A percentile compares a stretch with the other conserved stretches of the same genome.
Conservation (phyloP, 2,329 filamentous ascomycete genomes). For the Plectosphaerella plurivora region DNA sequence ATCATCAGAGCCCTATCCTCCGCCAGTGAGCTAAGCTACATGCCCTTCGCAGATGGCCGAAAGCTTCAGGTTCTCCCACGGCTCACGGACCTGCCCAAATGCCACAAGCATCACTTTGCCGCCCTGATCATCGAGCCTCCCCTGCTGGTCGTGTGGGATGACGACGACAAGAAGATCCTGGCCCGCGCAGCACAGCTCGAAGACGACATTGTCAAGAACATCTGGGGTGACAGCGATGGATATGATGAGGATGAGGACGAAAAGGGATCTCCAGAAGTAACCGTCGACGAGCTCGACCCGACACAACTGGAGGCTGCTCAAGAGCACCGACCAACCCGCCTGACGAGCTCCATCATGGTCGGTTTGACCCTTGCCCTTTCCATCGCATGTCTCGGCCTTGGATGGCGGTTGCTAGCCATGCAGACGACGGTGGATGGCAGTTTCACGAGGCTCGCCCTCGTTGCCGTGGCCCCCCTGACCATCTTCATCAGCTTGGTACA, state of each 20-base stretch:
- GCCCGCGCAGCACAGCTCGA: constrained; percentile 48
- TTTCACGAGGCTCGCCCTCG: constrained; percentile 50
- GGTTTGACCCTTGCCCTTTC: constrained; percentile 48
- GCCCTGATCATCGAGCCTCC: constrained; percentile 57
- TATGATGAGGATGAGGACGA: constrained; percentile 36
- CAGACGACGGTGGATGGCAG: constrained; percentile 48
- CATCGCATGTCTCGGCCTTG: constrained; percentile 48
- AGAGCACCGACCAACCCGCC: constrained; percentile 42
- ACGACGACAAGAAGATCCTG: constrained; percentile 52
- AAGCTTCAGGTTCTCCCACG: constrained; percentile 58
- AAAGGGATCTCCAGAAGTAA: constrained; percentile 19
- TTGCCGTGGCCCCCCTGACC: constrained; percentile 47
- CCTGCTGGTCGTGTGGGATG: constrained; percentile 60
- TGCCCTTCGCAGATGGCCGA: constrained; percentile 54
- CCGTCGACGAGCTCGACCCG: constrained; percentile 38
- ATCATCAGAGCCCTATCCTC: constrained; percentile 44
- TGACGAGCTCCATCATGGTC: constrained; percentile 52
- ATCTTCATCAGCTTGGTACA: constrained; percentile 52
- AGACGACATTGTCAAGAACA: constrained; percentile 49
- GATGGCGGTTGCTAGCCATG: constrained; percentile 50
- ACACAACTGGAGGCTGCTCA: constrained; percentile 32
- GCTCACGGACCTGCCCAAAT: constrained; percentile 51
- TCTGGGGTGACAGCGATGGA: constrained; percentile 45
- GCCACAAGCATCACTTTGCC: constrained; percentile 62
- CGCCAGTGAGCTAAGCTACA: constrained; percentile 38